These are phyloP conservation scores for Xenosphaeropsis pyriputrescens DNA, from an alignment of 2,329 filamentous ascomycete species.

Conservation along the genomic window DNA sequence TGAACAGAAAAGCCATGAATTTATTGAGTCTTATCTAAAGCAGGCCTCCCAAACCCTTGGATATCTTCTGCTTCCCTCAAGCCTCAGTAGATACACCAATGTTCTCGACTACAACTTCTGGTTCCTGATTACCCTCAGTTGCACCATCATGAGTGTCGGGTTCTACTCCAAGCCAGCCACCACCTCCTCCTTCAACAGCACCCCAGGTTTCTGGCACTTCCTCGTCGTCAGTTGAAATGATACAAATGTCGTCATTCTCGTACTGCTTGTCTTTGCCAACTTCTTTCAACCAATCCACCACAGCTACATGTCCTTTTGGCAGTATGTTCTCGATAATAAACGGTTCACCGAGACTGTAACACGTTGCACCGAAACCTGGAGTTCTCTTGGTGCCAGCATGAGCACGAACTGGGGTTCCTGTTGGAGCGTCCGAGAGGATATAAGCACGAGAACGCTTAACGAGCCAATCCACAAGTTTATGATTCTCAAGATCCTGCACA, in stretches of 20 bases:
- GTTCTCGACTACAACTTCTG: background rate
- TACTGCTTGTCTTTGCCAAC: conserved; percentile 30
- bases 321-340: conserved; percentile 47
- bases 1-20: too few species aligned
- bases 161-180: background rate
- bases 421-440: conserved; percentile 31
- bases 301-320: conserved; percentile 31
- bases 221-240: background rate
- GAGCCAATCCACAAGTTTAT: conserved; percentile 33
- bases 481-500: conserved; percentile 23
- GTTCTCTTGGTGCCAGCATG: conserved; percentile 22
- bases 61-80: too few species aligned
- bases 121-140: background rate
- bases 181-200: background rate
- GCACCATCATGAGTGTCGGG: background rate
- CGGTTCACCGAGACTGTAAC: conserved; percentile 52
- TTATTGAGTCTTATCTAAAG: too few species aligned
- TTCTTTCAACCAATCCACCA: conserved; percentile 47
- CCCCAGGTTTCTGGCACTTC: background rate
- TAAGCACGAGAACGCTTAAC: conserved; percentile 47
- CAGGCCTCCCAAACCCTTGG: too few species aligned
- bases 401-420: conserved; percentile 37
- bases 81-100: background rate
- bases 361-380: conserved; percentile 41
- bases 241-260: conserved; percentile 19